phyloP scores from a whole-genome alignment of 306 rosid genomes.

The Erythrophleum fordii region DNA sequence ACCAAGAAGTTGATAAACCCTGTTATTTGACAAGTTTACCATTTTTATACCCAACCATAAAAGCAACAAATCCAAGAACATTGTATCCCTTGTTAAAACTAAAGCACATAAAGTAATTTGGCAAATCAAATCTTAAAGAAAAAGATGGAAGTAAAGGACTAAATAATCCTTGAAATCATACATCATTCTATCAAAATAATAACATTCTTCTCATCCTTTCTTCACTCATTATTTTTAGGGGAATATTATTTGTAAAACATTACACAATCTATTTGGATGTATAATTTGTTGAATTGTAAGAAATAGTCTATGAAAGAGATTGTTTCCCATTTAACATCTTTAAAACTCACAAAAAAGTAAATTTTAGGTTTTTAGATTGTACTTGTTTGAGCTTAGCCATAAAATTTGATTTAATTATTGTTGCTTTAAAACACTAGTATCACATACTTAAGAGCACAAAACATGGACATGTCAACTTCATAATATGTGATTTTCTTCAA shows the following conservation, averaged over 20 bases:
- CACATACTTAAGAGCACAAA: background rate
- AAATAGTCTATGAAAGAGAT: background rate
- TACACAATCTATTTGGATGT: background rate
- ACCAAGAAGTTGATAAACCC: slow-evolving; percentile 94
- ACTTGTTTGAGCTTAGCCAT: background rate
- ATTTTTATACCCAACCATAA: too few species aligned
- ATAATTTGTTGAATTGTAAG: background rate
- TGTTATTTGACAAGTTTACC: too few species aligned
- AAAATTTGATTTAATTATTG: background rate
- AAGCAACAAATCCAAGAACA: too few species aligned
- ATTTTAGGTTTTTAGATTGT: background rate
- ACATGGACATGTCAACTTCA: slow-evolving; percentile 9
- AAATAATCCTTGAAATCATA: background rate
- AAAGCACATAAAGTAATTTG: background rate
- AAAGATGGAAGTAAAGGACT: background rate
- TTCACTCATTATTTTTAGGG: background rate
- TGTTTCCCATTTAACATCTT: slow-evolving; percentile 16
- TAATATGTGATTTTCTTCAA: background rate
- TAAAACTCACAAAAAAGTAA: background rate
- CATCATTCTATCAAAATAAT: background rate
- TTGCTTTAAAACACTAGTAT: background rate
- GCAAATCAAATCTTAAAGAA: background rate
- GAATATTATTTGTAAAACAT: too few species aligned
- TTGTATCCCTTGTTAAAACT: slow-evolving; percentile 3
- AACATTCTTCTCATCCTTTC: background rate